Percentiles rank a stretch among this genome's conserved stretches.
phyloP scores from a whole-genome alignment of 2,329 filamentous ascomycete species.

The Sclerotinia minor region DNA sequence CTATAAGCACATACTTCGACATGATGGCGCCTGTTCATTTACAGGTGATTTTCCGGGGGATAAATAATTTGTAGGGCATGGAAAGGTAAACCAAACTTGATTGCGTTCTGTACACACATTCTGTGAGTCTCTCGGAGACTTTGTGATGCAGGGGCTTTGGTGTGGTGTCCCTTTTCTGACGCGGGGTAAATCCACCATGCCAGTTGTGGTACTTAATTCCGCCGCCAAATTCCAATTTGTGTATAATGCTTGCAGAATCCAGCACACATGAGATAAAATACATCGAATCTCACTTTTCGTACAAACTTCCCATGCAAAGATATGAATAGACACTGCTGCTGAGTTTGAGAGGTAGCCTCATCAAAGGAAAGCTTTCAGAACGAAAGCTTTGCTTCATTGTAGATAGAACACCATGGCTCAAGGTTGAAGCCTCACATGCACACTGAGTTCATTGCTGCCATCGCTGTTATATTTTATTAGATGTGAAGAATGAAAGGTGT shows the following conservation, averaged over 20 bases:
- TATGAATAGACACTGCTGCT: neutral
- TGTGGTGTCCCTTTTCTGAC: neutral
- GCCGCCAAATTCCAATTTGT: neutral
- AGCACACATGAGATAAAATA: neutral
- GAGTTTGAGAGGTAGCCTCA: neutral
- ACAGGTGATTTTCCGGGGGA: slow-evolving; percentile 2
- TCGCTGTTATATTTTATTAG: neutral
- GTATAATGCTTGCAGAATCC: neutral
- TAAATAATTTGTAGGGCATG: neutral
- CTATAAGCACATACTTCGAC: neutral
- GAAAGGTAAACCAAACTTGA: neutral
- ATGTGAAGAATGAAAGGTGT: neutral
- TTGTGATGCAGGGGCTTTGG: slow-evolving; percentile 1
- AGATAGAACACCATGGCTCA: neutral
- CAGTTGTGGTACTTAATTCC: neutral
- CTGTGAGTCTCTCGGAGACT: neutral
- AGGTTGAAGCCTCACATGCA: neutral
- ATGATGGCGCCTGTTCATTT: neutral
- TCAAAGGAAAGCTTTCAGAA: neutral
- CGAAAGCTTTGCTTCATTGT: neutral
- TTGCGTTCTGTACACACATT: too few species aligned
- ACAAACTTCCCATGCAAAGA: too few species aligned
- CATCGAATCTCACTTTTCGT: neutral
- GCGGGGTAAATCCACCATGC: neutral
- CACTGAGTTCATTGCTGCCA: neutral